Evolutionary conservation across 345 rosid species (phyloP).

Genomic region (Populus tremula): DNA sequence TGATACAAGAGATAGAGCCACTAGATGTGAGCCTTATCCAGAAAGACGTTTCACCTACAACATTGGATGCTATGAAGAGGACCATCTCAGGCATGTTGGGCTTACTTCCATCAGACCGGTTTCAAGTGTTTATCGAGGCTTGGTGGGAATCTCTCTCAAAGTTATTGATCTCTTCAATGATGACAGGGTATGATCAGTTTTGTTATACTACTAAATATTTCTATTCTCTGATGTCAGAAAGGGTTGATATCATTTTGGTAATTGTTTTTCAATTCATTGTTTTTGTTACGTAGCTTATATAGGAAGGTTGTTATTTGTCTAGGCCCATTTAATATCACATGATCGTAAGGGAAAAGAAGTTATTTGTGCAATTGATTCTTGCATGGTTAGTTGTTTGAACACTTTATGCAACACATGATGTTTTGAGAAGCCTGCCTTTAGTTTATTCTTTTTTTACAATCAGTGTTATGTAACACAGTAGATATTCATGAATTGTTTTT

Average conservation of each 20-base stretch:
- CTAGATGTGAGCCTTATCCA: conserved; percentile 87
- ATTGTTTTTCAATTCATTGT: not conserved
- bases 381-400: not conserved
- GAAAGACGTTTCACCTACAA: conserved; percentile 75
- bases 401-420: not conserved
- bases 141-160: conserved; percentile 92
- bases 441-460: not conserved
- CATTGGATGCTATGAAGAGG: conserved; percentile 95
- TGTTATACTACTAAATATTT: not conserved
- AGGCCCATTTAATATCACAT: not conserved
- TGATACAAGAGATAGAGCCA: conserved; percentile 88
- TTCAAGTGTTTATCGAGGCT: conserved; percentile 83
- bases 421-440: not conserved
- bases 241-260: not conserved
- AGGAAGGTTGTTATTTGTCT: not conserved
- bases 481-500: conserved; percentile 13
- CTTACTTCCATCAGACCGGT: conserved; percentile 88
- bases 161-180: conserved; percentile 85
- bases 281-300: not conserved
- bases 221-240: not conserved
- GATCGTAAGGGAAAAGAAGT: not conserved
- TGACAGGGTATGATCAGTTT: conserved; percentile 79
- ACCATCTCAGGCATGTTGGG: conserved; percentile 97
- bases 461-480: not conserved
- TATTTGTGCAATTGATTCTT: not conserved